Base-by-base conservation (phyloP, 1,284 basidiomycete species). In the Bjerkandera adusta region DNA sequence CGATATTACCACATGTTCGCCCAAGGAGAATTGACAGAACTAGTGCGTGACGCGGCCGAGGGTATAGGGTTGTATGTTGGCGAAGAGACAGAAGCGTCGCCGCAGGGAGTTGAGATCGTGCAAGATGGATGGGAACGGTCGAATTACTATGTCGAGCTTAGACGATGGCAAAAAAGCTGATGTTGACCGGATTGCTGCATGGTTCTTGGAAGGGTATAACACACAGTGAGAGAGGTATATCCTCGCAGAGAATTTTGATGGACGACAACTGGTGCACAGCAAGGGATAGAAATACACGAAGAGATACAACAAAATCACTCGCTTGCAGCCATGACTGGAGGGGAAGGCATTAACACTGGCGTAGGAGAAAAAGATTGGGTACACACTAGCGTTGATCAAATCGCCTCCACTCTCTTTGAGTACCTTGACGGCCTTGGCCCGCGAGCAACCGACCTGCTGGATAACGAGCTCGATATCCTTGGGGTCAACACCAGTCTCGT, bases 401-500 rank as follows among this genome's bases (percentile, higher is more conserved):
- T 97, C 94, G 38, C 92, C 92, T 48, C 88, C 85, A 58, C 84
- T 89, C 58, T 92, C 89, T 72, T 90, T 92, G 66, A 97, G 71
- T 51, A 83, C 92, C 55, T 83, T 81, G 42, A 93, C 85, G 30
- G 94, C 93, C 67, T 93, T 94, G 48, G 89, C 89, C 55, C 92
- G 81, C 45, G 90, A 83, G 71, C 90, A 94, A 63, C 69, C 66
- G 43, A 83, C 81, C 75, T 96, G 93, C 50, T 82, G 77, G 76
- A 97, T 92, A 47, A 99, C 92, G 49, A 97, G 82, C 58, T 97
- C 92, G 56, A 97, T 92, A 66, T 99, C 96, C 70, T 97, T 95
- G 47, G 90, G 79, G 57, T 97, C 92, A 48, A 97, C 80, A 48
- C 85, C 89, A 30, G 83, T 84, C 69, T 90, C 89, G 56, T 89